These are phyloP conservation scores for Penicillium decumbens DNA, from an alignment of 2,329 filamentous ascomycete species.

Conservation along the genomic window DNA sequence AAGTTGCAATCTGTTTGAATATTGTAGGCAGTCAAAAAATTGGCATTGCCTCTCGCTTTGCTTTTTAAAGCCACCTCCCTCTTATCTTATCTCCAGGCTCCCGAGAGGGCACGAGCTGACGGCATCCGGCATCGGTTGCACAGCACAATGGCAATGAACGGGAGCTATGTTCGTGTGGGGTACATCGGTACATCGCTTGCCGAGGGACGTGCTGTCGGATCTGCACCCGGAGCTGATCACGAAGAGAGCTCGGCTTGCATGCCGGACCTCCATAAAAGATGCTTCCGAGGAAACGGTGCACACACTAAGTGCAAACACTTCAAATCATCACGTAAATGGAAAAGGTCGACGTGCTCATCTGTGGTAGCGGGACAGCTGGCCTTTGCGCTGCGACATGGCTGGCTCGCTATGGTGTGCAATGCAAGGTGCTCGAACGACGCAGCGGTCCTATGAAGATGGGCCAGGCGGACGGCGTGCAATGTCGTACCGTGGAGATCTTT, in stretches of 20 bases:
- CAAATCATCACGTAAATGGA: conserved; percentile 17
- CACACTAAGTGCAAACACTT: background rate
- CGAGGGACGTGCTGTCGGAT: background rate
- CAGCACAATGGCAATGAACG: background rate
- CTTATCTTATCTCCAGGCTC: too few relatives aligned
- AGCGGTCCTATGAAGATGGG: conserved; percentile 53
- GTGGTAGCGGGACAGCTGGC: conserved; percentile 59
- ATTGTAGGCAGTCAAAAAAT: too few relatives aligned
- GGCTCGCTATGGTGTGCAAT: conserved; percentile 52
- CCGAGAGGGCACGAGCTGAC: too few relatives aligned
- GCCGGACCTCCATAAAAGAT: conserved; percentile 14
- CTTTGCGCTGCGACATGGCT: conserved; percentile 60
- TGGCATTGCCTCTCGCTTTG: too few relatives aligned
- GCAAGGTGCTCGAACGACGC: conserved; percentile 56
- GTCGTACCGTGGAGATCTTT: conserved; percentile 59
- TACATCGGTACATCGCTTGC: background rate
- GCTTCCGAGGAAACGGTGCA: background rate
- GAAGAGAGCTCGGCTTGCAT: conserved; percentile 12
- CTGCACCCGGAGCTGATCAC: conserved; percentile 8
- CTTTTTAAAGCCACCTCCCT: too few relatives aligned
- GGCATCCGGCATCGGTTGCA: background rate
- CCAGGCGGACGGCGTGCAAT: conserved; percentile 62
- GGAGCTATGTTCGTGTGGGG: background rate
- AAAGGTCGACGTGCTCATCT: conserved; percentile 54
- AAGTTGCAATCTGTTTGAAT: too few relatives aligned